Base-by-base conservation (phyloP, 352 stramenopile genomes). In the Globisporangium cederbergense region DNA sequence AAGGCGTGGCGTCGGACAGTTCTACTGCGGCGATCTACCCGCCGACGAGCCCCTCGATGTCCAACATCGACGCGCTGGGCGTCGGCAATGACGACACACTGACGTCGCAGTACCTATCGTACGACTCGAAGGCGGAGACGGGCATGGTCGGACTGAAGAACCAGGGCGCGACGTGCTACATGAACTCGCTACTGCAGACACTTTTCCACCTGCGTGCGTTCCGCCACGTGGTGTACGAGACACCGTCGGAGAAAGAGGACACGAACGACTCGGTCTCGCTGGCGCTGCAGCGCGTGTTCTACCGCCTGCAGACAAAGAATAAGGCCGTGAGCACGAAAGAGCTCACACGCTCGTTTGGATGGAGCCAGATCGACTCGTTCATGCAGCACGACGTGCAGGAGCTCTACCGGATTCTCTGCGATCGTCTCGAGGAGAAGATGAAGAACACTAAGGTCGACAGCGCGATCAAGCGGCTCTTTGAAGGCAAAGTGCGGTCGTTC, bases 341-440 rank as follows among this genome's bases (percentile, higher is more conserved):
- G 60, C 75, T 98, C 1, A 98, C 94, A 30, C 83, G 86, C 14
- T 93, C 89, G 8, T 98, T 98, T 74, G 92, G 89, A 0, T 98
- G 94, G 94, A 95, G 83, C 43, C 79, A 90, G 43, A 86, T 93
- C 28, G 91, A 98, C 64, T 79, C 91, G 20, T 97, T 97, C 72
- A 95, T 95, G 77, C 92, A 98, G 72, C 94, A 98, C 64, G 91
- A 98, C 60, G 92, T 97, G 4, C 93, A 98, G 66, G 88, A 96
- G 61, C 77, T 96, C 9, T 95, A 96, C 38, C 88, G 90, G 8
- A 95, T 97, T 64, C 62, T 98, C 47, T 96, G 91, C 51, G 92
- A 98, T 62, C 87, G 93, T 16, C 71, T 98, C 32, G 91, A 98
- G 60, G 91, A 97, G 60, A 98, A 96, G 65, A 97, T 96, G 90